phyloP scores from a whole-genome alignment of 2,329 filamentous ascomycete genomes.

The Ceratocystis papillata region DNA sequence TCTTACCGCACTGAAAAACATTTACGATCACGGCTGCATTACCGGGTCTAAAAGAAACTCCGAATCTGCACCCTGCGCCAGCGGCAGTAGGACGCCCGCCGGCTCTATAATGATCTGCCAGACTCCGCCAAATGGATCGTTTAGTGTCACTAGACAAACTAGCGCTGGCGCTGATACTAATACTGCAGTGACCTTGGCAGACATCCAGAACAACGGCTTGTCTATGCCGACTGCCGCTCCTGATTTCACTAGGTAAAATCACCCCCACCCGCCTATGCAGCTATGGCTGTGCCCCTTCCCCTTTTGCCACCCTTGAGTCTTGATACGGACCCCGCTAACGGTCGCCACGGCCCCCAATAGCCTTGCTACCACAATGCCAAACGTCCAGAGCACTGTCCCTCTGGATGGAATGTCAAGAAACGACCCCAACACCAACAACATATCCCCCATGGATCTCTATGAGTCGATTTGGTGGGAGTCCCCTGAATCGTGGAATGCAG shows the following conservation, averaged over 20 bases:
- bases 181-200: conserved; percentile 53
- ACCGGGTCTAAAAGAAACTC: conserved; percentile 43
- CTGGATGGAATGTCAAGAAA: conserved; percentile 40
- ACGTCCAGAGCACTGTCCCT: conserved; percentile 27
- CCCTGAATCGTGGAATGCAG: conserved; percentile 48
- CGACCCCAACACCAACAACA: conserved; percentile 45
- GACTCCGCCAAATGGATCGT: conserved; percentile 25
- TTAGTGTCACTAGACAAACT: conserved; percentile 15
- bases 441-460: conserved; percentile 58
- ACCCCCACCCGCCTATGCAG: background rate
- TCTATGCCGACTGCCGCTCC: conserved; percentile 30
- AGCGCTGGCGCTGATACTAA: conserved; percentile 41
- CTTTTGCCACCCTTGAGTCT: background rate
- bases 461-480: conserved; percentile 59
- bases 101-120: conserved; percentile 27
- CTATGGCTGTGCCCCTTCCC: background rate
- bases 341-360: conserved; percentile 13
- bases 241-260: conserved; percentile 37
- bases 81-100: conserved; percentile 38
- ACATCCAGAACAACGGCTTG: conserved; percentile 48
- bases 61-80: conserved; percentile 37
- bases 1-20: conserved; percentile 51
- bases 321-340: conserved; percentile 23
- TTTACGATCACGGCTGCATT: conserved; percentile 54
- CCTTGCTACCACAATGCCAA: conserved; percentile 22